Base-by-base conservation (phyloP, 352 stramenopile genomes). In the Pythium coloratum region DNA sequence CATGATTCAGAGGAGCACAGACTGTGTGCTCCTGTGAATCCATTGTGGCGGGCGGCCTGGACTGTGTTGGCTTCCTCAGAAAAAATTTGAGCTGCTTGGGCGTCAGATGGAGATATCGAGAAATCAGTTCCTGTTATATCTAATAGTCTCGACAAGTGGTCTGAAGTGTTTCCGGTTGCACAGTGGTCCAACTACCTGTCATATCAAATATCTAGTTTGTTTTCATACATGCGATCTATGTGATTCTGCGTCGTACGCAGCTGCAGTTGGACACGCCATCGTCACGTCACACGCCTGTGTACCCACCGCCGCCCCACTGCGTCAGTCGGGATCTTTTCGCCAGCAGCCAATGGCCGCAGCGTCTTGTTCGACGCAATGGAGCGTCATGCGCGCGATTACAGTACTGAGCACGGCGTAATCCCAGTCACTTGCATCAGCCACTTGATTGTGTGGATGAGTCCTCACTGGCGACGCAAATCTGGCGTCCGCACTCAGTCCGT, bases 71-170 rank as follows among this genome's bases (percentile, higher is more conserved):
- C 44, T 51, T 20, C 44, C 42, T 50, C 13, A 7, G 13, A 50
- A 50, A 50, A 50, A 7, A 13, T 13, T n/a, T 51, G 44, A 51
- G 44, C 44, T 51, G 44, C 44, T 51, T 51, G 44, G 44, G 40
- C 6, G 38, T 50, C 10, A 26, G 42, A 26, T 26, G 42, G 12
- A 30, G 44, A 20, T 26, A 0, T 0, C 20, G 6, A 24, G 20
- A 51, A 51, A 51, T 51, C 44, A 51, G 13, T 30, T 51, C 44
- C 44, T 51, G 44, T 9, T 12, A 51, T 51, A 28, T 12, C 18
- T 32, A 32, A 51, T 51, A 51, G 44, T 51, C n/a, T 51, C 44
- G 10, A 8, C 44, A 51, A 18, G 13, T 7, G 16, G 6, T 2
- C 18, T 3, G 32, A 20, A 0, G 9, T 2, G 7, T 42, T 12